Percentiles rank a stretch among this genome's conserved stretches.
These are phyloP conservation scores for Ophiostoma pallidulum DNA, from an alignment of 2,329 filamentous ascomycete species.

Conservation along the genomic window DNA sequence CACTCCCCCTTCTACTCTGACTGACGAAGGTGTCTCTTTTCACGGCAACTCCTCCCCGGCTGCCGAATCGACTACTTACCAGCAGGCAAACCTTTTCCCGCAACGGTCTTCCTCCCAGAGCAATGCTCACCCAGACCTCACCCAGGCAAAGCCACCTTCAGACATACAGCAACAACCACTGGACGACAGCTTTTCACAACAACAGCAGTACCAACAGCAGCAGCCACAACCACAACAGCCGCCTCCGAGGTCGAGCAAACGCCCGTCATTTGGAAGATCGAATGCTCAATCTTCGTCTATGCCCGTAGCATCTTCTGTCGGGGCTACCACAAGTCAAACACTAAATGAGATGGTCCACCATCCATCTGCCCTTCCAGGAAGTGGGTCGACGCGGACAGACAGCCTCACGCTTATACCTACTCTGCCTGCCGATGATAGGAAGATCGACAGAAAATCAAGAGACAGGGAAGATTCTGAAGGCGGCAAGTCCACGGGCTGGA, in stretches of 20 bases:
- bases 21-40: not conserved
- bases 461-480: constrained; percentile 56
- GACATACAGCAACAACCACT: constrained; percentile 20
- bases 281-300: constrained; percentile 14
- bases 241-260: constrained; percentile 25
- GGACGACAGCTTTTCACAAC: constrained; percentile 14
- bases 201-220: constrained; percentile 10
- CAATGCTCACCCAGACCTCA: constrained; percentile 33
- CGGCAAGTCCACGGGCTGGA: constrained; percentile 71
- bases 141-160: constrained; percentile 16
- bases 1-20: not conserved
- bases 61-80: constrained; percentile 1
- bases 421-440: constrained; percentile 58
- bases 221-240: constrained; percentile 19
- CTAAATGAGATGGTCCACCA: constrained; percentile 57
- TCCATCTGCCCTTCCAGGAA: constrained; percentile 61
- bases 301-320: not conserved
- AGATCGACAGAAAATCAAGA: constrained; percentile 63
- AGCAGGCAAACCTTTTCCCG: constrained; percentile 33
- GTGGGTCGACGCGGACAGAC: constrained; percentile 59
- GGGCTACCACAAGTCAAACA: constrained; percentile 29
- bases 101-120: constrained; percentile 47
- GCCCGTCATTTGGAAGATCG: constrained; percentile 15
- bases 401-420: constrained; percentile 73
- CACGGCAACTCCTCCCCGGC: not conserved